Conservation (phyloP, 2,329 filamentous ascomycete genomes). For the Colletotrichum sojae region DNA sequence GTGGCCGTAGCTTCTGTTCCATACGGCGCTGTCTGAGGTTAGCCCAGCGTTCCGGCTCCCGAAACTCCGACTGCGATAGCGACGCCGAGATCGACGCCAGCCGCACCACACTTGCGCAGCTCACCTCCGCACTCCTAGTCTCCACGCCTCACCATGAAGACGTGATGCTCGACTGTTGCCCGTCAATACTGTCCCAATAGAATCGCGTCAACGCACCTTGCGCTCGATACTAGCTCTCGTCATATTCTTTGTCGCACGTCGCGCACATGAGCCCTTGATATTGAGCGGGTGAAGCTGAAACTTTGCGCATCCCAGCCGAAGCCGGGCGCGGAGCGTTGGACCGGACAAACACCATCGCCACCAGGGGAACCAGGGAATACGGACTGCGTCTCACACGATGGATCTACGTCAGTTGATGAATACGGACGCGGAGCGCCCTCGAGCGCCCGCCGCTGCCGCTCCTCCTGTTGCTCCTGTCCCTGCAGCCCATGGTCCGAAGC, state of each 20-base stretch:
- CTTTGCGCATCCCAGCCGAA: slow-evolving; percentile 36
- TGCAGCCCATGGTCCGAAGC: slow-evolving; percentile 34
- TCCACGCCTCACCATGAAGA: slow-evolving; percentile 22
- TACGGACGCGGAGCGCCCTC: slow-evolving; percentile 57
- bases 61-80: slow-evolving; percentile 18
- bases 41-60: slow-evolving; percentile 16
- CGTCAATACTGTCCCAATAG: slow-evolving; percentile 12
- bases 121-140: slow-evolving; percentile 5
- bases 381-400: slow-evolving; percentile 51
- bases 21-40: slow-evolving; percentile 1
- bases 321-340: slow-evolving; percentile 31
- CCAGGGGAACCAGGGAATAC: slow-evolving; percentile 12
- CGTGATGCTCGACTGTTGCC: slow-evolving; percentile 32
- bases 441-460: slow-evolving; percentile 48
- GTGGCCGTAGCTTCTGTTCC: slow-evolving; percentile 14
- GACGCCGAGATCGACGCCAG: slow-evolving; percentile 12
- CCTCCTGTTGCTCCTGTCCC: slow-evolving; percentile 40
- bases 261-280: slow-evolving; percentile 35
- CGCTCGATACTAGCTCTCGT: background rate
- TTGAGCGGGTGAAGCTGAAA: slow-evolving; percentile 36
- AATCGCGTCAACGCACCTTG: slow-evolving; percentile 2
- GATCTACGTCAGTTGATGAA: slow-evolving; percentile 70
- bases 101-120: background rate
- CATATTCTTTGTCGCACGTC: slow-evolving; percentile 14
- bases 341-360: slow-evolving; percentile 17